These are phyloP conservation scores for Suillus placidus DNA, from an alignment of 768 basidiomycete genomes.

Conservation along the genomic window DNA sequence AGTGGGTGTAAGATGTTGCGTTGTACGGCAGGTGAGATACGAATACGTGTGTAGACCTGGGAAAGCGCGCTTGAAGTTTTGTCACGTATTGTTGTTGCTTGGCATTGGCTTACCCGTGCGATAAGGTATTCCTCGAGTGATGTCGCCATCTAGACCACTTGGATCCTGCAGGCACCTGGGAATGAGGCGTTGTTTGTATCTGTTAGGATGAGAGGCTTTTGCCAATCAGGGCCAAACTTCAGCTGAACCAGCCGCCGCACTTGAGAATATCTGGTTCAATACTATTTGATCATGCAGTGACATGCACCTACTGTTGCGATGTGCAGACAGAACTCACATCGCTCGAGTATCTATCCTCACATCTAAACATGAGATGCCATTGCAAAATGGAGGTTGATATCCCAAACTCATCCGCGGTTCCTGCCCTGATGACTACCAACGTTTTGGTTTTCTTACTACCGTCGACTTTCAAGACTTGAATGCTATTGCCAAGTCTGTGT, in stretches of 20 bases:
- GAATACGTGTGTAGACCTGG: constrained; percentile 35
- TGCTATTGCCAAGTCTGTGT: too few relatives aligned
- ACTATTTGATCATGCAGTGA: neutral
- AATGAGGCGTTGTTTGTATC: neutral
- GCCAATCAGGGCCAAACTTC: constrained; percentile 1
- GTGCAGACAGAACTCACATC: too few relatives aligned
- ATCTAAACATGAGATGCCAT: neutral
- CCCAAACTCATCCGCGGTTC: too few relatives aligned
- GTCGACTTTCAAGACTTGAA: too few relatives aligned
- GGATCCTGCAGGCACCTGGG: neutral
- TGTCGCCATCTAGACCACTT: constrained; percentile 8
- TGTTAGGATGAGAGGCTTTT: constrained; percentile 2
- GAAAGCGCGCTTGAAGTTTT: constrained; percentile 1
- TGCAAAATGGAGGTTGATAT: too few relatives aligned
- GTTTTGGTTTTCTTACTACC: too few relatives aligned
- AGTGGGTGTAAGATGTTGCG: constrained; percentile 68
- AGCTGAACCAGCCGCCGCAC: neutral
- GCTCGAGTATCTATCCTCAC: neutral
- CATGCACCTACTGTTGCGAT: too few relatives aligned
- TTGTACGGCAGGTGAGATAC: constrained; percentile 71
- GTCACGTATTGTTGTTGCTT: neutral
- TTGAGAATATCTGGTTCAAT: neutral
- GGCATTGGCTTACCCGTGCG: constrained; percentile 27
- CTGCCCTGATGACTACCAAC: too few relatives aligned
- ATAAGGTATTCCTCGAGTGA: constrained; percentile 19